Percentiles rank a stretch among this genome's conserved stretches.
Evolutionary conservation across 805 yeast genomes (phyloP).

Genomic region (Kregervanrija delftensis): DNA sequence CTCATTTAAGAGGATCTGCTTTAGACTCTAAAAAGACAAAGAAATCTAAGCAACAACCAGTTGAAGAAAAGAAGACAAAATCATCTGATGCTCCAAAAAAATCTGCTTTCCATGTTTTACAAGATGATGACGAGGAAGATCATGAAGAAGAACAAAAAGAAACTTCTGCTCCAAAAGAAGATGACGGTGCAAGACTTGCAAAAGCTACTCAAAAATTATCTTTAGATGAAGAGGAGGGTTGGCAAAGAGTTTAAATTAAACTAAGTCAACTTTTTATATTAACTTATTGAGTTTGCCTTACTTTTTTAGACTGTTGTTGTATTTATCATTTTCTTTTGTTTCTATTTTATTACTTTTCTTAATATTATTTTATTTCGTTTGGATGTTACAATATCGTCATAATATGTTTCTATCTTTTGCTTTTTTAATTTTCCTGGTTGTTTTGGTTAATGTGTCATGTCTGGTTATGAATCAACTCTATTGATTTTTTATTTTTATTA

Average conservation of each 20-base stretch:
- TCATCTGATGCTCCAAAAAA: constrained; percentile 29
- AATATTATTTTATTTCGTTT: too few relatives aligned
- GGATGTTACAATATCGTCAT: too few relatives aligned
- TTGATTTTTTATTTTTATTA: too few relatives aligned
- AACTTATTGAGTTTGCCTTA: too few relatives aligned
- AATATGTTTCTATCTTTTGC: too few relatives aligned
- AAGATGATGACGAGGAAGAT: constrained; percentile 43
- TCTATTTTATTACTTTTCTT: too few relatives aligned
- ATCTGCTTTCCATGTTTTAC: constrained; percentile 44
- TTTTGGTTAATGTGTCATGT: too few relatives aligned
- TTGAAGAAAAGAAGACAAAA: constrained; percentile 3
- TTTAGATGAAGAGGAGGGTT: constrained; percentile 33
- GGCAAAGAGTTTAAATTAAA: constrained; percentile 20
- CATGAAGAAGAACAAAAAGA: constrained; percentile 33
- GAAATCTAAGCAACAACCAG: constrained; percentile 6
- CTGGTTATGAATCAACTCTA: too few relatives aligned
- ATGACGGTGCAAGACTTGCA: constrained; percentile 14
- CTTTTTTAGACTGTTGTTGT: too few relatives aligned
- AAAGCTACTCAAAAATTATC: constrained; percentile 34
- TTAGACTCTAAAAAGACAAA: constrained; percentile 6
- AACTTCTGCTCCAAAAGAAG: constrained; percentile 25
- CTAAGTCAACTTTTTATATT: too few relatives aligned
- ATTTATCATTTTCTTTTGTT: too few relatives aligned
- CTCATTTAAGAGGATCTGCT: constrained; percentile 21
- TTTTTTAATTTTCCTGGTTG: too few relatives aligned